phyloP scores from a whole-genome alignment of 768 basidiomycete genomes.

The Candolleomyces aberdarensis region DNA sequence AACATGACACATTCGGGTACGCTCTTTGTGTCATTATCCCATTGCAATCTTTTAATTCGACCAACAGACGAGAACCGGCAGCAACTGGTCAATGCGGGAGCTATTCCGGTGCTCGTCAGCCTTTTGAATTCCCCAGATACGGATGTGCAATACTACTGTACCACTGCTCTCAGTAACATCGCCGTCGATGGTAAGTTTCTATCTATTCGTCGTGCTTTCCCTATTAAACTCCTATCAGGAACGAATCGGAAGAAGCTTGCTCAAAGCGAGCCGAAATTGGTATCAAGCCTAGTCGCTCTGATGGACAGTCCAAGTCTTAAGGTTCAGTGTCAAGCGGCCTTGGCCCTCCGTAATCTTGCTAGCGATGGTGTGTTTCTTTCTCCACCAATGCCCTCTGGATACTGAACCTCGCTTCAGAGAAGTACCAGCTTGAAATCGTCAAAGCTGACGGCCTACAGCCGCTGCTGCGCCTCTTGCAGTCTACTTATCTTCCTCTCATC shows the following conservation, averaged over 20 bases:
- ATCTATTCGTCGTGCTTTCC: background rate
- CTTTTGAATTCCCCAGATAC: constrained; percentile 94
- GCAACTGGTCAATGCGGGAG: constrained; percentile 96
- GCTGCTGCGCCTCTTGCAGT: constrained; percentile 90
- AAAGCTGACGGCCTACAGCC: constrained; percentile 91
- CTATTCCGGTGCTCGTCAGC: constrained; percentile 94
- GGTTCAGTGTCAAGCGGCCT: constrained; percentile 97
- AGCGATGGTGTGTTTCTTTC: constrained; percentile 70
- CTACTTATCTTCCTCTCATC: constrained; percentile 95
- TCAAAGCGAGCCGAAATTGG: constrained; percentile 90
- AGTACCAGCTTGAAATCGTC: constrained; percentile 98
- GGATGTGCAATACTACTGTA: constrained; percentile 99
- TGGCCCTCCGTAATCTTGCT: constrained; percentile 94
- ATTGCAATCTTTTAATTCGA: constrained; percentile 3
- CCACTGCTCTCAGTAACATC: constrained; percentile 96
- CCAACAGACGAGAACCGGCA: constrained; percentile 91
- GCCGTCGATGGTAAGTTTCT: constrained; percentile 79
- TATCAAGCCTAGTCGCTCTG: constrained; percentile 86
- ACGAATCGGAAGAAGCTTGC: constrained; percentile 93
- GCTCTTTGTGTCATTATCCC: constrained; percentile 16
- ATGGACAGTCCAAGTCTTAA: constrained; percentile 99
- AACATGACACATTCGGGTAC: constrained; percentile 99
- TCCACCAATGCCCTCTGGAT: background rate
- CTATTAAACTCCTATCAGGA: constrained; percentile 37
- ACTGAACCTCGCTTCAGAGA: constrained; percentile 54